Evolutionary conservation across 1,284 basidiomycete species (phyloP).

Genomic region (Sporisorium iseilematis-ciliati): DNA sequence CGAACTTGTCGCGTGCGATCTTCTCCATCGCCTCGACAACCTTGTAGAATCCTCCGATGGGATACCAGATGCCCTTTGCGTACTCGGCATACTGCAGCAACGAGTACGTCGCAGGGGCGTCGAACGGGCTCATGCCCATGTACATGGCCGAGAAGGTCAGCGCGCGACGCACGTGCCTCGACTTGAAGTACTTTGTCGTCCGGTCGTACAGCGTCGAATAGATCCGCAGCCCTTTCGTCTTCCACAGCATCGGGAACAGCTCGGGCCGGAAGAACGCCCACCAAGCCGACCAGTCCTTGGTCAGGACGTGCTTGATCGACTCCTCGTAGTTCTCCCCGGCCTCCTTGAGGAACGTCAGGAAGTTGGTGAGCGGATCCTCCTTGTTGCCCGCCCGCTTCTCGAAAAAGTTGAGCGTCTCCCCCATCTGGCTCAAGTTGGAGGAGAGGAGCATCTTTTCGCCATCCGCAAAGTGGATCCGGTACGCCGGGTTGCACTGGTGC

Average conservation of each 20-base stretch:
- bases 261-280: slow-evolving; percentile 71
- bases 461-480: slow-evolving; percentile 61
- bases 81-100: slow-evolving; percentile 74
- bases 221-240: slow-evolving; percentile 57
- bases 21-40: slow-evolving; percentile 72
- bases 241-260: slow-evolving; percentile 70
- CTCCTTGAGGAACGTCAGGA: slow-evolving; percentile 71
- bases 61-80: slow-evolving; percentile 74
- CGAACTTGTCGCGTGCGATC: slow-evolving; percentile 71
- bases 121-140: slow-evolving; percentile 73
- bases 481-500: slow-evolving; percentile 60
- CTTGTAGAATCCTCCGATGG: slow-evolving; percentile 73
- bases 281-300: slow-evolving; percentile 72
- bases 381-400: slow-evolving; percentile 72
- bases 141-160: slow-evolving; percentile 45
- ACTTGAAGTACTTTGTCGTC: slow-evolving; percentile 72
- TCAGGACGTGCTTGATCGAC: slow-evolving; percentile 71
- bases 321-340: slow-evolving; percentile 72
- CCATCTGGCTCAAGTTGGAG: slow-evolving; percentile 72
- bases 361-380: slow-evolving; percentile 64
- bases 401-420: slow-evolving; percentile 72
- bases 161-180: slow-evolving; percentile 70
- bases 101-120: slow-evolving; percentile 74
- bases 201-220: slow-evolving; percentile 67
- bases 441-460: slow-evolving; percentile 70